Evolutionary conservation across 352 stramenopile genomes (phyloP), one percentile per base, ranked within the genome.

Genomic region (Phytophthora cryptogea): DNA sequence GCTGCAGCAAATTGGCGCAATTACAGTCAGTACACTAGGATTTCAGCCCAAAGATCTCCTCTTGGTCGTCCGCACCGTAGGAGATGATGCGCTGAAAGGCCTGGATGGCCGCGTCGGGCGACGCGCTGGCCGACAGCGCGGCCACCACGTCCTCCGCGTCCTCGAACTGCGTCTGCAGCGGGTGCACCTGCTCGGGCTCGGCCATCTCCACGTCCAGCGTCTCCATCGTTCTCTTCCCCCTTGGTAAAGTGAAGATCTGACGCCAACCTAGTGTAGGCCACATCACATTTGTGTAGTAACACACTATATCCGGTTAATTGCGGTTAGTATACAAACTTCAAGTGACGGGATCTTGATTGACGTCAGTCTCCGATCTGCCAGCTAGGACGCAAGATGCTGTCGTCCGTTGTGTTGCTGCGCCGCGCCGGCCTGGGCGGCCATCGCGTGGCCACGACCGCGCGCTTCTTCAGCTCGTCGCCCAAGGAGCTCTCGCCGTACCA

Each of bases 101-200:
- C 41, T 74, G 50, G 55, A 92, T 92, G 31, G 77, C 77, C 37
- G 53, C 42, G 26, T 80, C 67, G 2, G 86, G 79, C 4, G 75
- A 77, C 7, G 70, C 72, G 11, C 40, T 60, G 26, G 66, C 41
- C 39, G 55, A 57, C 40, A 87, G 63, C 42, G 37, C 51, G 11
- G 67, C 72, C 33, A 73, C 74, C 10, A 78, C 37, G 13, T 94
- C 83, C 54, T 86, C 82, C 0, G 80, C 81, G 36, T 90, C 78
- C 35, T 94, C 86, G 46, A 94, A 83, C 65, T 86, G 70, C 50
- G 71, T 62, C 71, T 93, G 80, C 57, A 94, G 74, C 59, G 79
- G 73, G 70, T 94, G 86, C 59, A 76, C 53, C 47, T 77, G 68
- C 72, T 91, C 74, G 5, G 60, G 46, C 50, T 90, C 85, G 35